Evolutionary conservation across 805 yeast species (phyloP).

Genomic region (Pichia deserticola): DNA sequence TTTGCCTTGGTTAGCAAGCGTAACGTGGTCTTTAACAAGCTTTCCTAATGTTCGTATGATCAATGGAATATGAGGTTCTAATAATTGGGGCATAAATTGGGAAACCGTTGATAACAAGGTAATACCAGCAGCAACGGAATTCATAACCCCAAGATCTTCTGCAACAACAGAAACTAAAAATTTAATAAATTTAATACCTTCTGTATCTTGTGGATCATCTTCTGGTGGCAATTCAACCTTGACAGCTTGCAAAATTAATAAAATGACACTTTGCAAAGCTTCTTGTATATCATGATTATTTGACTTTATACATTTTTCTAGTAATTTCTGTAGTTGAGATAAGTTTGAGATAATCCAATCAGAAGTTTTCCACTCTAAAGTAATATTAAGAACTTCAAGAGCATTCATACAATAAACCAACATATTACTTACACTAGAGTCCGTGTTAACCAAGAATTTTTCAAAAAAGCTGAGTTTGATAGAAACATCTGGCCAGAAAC

Average conservation of each 20-base stretch:
- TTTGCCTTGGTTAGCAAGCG: conserved; percentile 45
- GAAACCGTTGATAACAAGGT: conserved; percentile 78
- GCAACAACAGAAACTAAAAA: conserved; percentile 61
- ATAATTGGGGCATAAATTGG: conserved; percentile 59
- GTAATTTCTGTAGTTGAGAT: conserved; percentile 57
- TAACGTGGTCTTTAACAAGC: conserved; percentile 78
- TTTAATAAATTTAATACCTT: conserved; percentile 38
- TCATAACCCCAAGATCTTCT: conserved; percentile 64
- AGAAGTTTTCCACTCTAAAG: conserved; percentile 66
- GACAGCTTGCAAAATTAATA: conserved; percentile 62
- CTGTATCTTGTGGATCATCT: conserved; percentile 49
- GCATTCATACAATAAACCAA: conserved; percentile 84
- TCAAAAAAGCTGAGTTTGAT: conserved; percentile 85
- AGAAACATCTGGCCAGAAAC: conserved; percentile 82
- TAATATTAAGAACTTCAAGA: conserved; percentile 77
- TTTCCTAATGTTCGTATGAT: conserved; percentile 85
- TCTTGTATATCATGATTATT: conserved; percentile 85
- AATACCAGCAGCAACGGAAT: conserved; percentile 82
- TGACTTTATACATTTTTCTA: conserved; percentile 75
- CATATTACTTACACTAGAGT: conserved; percentile 58
- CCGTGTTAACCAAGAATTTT: conserved; percentile 73
- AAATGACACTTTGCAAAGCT: conserved; percentile 66
- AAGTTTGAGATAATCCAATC: conserved; percentile 76
- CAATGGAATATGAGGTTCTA: conserved; percentile 68
- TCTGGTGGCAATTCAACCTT: conserved; percentile 36